Percentiles rank a stretch among this genome's conserved stretches.
These are phyloP conservation scores for Leishmania lainsoni DNA, from an alignment of 208 protist genomes.

Conservation along the genomic window DNA sequence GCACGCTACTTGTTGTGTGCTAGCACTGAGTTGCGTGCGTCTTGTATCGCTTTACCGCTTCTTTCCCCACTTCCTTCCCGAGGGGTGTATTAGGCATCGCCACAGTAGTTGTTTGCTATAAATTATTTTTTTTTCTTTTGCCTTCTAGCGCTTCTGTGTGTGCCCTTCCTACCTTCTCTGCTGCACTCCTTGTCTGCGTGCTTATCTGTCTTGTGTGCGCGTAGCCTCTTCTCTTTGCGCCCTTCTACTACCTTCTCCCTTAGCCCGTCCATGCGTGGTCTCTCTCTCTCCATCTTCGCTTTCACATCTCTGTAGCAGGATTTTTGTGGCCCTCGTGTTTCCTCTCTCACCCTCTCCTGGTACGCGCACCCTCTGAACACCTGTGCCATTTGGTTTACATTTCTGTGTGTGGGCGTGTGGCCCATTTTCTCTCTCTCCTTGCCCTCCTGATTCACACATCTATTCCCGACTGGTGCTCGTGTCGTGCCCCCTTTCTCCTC, in stretches of 20 bases:
- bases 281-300: not conserved
- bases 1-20: not conserved
- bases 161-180: not conserved
- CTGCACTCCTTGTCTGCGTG: not conserved
- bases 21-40: not conserved
- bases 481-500: not conserved
- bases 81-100: not conserved
- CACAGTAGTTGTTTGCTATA: too few species aligned
- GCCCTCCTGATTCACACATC: not conserved
- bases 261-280: not conserved
- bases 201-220: not conserved
- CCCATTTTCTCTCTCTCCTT: not conserved
- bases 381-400: not conserved
- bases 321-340: not conserved
- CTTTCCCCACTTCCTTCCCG: not conserved
- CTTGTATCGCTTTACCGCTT: not conserved
- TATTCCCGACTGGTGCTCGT: not conserved
- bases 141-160: not conserved
- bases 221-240: not conserved
- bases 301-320: not conserved
- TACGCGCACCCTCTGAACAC: not conserved
- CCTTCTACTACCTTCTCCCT: slow-evolving; percentile 6
- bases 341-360: not conserved
- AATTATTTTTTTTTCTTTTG: not conserved
- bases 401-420: not conserved